Percentiles rank a stretch among this genome's conserved stretches.
Evolutionary conservation across 768 basidiomycete genomes (phyloP).

Genomic region (Lactifluus hygrophoroides): DNA sequence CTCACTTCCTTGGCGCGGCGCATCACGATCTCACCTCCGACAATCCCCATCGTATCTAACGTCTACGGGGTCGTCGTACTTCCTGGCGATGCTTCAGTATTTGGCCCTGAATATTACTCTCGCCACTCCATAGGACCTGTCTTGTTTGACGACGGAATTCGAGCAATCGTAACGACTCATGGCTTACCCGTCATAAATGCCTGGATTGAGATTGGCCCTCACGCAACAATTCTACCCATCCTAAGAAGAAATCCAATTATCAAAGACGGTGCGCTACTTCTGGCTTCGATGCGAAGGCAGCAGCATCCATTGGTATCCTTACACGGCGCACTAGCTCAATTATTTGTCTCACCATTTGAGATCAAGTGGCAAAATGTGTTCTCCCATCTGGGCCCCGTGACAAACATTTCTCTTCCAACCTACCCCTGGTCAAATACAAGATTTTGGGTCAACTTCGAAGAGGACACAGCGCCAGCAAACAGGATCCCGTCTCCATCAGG

Average conservation of each 20-base stretch:
- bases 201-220: conserved; percentile 66
- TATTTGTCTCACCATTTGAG: conserved; percentile 36
- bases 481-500: background rate
- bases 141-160: conserved; percentile 43
- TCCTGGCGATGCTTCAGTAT: conserved; percentile 42
- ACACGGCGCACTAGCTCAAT: conserved; percentile 35
- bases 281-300: conserved; percentile 44
- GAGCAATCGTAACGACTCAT: conserved; percentile 29
- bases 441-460: conserved; percentile 49
- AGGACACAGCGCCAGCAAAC: conserved; percentile 17
- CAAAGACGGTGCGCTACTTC: conserved; percentile 29
- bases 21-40: conserved; percentile 37
- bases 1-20: conserved; percentile 34
- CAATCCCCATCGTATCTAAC: conserved; percentile 55
- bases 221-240: conserved; percentile 49
- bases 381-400: conserved; percentile 31
- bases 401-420: conserved; percentile 45
- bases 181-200: conserved; percentile 29
- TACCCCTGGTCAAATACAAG: conserved; percentile 52
- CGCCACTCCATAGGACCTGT: conserved; percentile 54
- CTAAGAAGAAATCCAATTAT: conserved; percentile 35
- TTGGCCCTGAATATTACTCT: conserved; percentile 45
- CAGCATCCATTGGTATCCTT: conserved; percentile 39
- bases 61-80: conserved; percentile 45
- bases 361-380: conserved; percentile 53